These are phyloP conservation scores for Scheffersomyces parashehatae DNA, from an alignment of 1,139 yeast genomes.

Conservation along the genomic window DNA sequence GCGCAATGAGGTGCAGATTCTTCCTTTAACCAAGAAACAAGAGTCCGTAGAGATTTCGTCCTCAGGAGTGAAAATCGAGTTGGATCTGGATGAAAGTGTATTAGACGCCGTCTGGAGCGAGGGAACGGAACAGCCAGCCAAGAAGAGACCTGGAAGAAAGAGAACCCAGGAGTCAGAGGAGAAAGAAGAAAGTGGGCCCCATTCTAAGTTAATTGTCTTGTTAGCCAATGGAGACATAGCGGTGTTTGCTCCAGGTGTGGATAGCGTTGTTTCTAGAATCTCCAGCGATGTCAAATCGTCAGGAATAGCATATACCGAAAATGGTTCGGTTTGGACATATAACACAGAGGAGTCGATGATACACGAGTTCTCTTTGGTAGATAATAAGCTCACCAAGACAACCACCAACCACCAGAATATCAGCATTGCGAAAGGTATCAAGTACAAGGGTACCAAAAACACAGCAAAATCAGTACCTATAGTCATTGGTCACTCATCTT, in stretches of 20 bases:
- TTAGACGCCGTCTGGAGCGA: slow-evolving; percentile 26
- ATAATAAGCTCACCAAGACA: slow-evolving; percentile 17
- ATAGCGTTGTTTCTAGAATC: slow-evolving; percentile 35
- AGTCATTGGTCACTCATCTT: slow-evolving; percentile 7
- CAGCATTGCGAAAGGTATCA: slow-evolving; percentile 8
- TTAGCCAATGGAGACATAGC: slow-evolving; percentile 39
- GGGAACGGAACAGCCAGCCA: slow-evolving; percentile 4
- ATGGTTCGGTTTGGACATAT: slow-evolving; percentile 20
- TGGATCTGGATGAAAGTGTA: slow-evolving; percentile 24
- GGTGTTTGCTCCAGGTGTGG: slow-evolving; percentile 42
- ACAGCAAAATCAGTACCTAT: slow-evolving; percentile 9
- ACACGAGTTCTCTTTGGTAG: slow-evolving; percentile 17
- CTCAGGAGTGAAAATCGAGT: slow-evolving; percentile 14
- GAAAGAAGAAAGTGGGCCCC: slow-evolving; percentile 1
- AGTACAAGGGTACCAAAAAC: slow-evolving; percentile 7
- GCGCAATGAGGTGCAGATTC: slow-evolving; percentile 38
- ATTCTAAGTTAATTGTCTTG: slow-evolving; percentile 32
- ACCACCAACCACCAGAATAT: slow-evolving; percentile 14
- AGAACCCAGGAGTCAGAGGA: slow-evolving; percentile 11
- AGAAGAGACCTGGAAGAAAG: slow-evolving; percentile 12
- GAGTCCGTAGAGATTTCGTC: slow-evolving; percentile 1
- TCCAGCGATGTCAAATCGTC: slow-evolving; percentile 21
- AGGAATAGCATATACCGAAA: slow-evolving; percentile 10
- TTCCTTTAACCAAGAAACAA: slow-evolving; percentile 13
- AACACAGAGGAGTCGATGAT: slow-evolving; percentile 10